phyloP scores from a whole-genome alignment of 371 early-diverging fungal genomes.

The Basidiobolus meristosporus region DNA sequence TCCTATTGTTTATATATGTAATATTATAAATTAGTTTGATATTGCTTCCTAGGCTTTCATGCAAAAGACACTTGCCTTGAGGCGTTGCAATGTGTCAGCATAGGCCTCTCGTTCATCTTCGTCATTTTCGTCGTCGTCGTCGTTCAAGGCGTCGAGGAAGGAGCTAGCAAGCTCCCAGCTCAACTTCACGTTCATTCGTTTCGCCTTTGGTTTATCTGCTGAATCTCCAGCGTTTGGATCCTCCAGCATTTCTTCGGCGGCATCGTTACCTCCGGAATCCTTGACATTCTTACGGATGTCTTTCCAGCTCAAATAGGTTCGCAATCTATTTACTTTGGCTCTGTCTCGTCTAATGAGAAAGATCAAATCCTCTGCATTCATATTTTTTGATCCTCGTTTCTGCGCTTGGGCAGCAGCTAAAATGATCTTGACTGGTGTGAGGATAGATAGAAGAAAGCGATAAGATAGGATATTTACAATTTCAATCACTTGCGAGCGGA shows the following conservation, averaged over 20 bases:
- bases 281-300: conserved; percentile 87
- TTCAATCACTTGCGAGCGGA: conserved; percentile 86
- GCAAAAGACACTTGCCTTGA: conserved; percentile 12
- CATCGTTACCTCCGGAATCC: conserved; percentile 30
- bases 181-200: conserved; percentile 61
- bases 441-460: not conserved
- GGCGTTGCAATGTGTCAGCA: conserved; percentile 61
- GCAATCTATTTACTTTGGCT: conserved; percentile 74
- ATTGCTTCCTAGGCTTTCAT: not conserved
- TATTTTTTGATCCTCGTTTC: conserved; percentile 59
- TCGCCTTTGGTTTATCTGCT: conserved; percentile 22
- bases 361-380: conserved; percentile 84
- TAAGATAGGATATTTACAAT: conserved; percentile 30
- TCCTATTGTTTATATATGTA: conserved; percentile 10
- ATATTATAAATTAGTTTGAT: not conserved
- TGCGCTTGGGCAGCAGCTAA: conserved; percentile 71
- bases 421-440: conserved; percentile 27
- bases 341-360: conserved; percentile 92
- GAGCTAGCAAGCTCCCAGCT: conserved; percentile 78
- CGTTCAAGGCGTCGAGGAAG: conserved; percentile 49
- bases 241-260: conserved; percentile 3
- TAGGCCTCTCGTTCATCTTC: conserved; percentile 75
- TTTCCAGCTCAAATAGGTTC: conserved; percentile 85
- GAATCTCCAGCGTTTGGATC: conserved; percentile 16
- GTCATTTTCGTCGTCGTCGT: conserved; percentile 59